Percentiles rank a stretch among this genome's conserved stretches.
Evolutionary conservation across 78 protist species (phyloP).

Genomic region (Monosiga brevicollis): DNA sequence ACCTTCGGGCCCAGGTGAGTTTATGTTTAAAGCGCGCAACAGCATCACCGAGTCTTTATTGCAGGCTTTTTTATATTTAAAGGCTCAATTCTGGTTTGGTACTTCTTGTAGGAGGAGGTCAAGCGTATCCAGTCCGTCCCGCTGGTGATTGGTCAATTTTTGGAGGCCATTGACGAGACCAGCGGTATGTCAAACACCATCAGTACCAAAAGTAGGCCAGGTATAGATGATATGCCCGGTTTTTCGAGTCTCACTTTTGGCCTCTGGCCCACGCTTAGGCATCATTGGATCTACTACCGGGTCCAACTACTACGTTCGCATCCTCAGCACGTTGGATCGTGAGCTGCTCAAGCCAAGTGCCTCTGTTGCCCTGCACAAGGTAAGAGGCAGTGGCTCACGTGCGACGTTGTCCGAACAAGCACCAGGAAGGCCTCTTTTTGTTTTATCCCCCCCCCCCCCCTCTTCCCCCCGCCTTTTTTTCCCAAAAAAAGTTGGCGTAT

Average conservation of each 20-base stretch:
- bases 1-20: slow-evolving; percentile 87
- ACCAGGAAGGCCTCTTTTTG: too few relatives aligned
- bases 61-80: too few relatives aligned
- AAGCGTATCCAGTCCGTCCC: slow-evolving; percentile 98
- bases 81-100: too few relatives aligned
- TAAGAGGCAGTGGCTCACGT: not conserved
- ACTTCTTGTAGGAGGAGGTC: slow-evolving; percentile 34
- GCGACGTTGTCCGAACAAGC: too few relatives aligned
- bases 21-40: not conserved
- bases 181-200: too few relatives aligned
- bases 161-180: slow-evolving; percentile 95
- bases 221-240: too few relatives aligned
- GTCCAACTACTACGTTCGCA: slow-evolving; percentile 83
- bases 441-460: too few relatives aligned
- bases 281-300: slow-evolving; percentile 92
- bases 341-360: slow-evolving; percentile 97
- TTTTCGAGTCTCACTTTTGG: too few relatives aligned
- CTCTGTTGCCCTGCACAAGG: slow-evolving; percentile 90
- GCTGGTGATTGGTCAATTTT: slow-evolving; percentile 95
- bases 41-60: not conserved
- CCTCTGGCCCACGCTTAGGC: too few relatives aligned
- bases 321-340: slow-evolving; percentile 95
- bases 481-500: not conserved
- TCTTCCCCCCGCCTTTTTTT: slow-evolving; percentile 18
- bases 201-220: too few relatives aligned